phyloP scores from a whole-genome alignment of 768 basidiomycete genomes.

The Naematelia encephala region DNA sequence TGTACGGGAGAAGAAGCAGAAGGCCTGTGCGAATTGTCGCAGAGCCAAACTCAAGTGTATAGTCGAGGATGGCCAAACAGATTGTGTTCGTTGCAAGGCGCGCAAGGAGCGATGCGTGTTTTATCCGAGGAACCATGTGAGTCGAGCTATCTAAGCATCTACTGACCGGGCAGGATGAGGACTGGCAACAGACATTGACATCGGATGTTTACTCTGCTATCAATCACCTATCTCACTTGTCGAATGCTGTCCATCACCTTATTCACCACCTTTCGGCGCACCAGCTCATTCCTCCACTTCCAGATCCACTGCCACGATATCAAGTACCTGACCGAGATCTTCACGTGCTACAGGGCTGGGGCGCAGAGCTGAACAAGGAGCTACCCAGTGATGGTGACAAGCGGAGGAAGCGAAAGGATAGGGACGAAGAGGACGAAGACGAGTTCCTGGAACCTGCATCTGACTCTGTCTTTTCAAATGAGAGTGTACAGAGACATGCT shows the following conservation, averaged over 20 bases:
- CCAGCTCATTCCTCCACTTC: conserved; percentile 25
- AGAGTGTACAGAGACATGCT: neutral
- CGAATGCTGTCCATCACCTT: conserved; percentile 30
- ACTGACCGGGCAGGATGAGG: conserved; percentile 26
- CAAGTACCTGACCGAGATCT: conserved; percentile 26
- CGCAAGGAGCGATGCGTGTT: conserved; percentile 36
- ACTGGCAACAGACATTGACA: conserved; percentile 35
- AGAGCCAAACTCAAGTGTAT: conserved; percentile 40
- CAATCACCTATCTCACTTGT: conserved; percentile 24
- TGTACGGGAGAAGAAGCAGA: conserved; percentile 39
- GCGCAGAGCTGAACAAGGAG: conserved; percentile 14
- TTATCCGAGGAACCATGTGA: conserved; percentile 29
- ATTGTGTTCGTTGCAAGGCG: conserved; percentile 33
- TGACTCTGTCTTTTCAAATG: neutral
- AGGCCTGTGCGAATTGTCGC: conserved; percentile 39
- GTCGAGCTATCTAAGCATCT: neutral
- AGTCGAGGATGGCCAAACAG: conserved; percentile 24
- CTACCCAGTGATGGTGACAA: neutral
- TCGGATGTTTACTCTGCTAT: conserved; percentile 28
- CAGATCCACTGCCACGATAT: conserved; percentile 14
- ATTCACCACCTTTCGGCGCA: conserved; percentile 21
- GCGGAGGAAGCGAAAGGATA: conserved; percentile 5
- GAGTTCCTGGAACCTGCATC: neutral
- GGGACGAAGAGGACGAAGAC: conserved; percentile 2
- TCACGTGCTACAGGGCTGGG: conserved; percentile 22